Evolutionary conservation across 164 flowering plant genomes (phyloP).

Genomic region (Tetrastigma voinierianum): DNA sequence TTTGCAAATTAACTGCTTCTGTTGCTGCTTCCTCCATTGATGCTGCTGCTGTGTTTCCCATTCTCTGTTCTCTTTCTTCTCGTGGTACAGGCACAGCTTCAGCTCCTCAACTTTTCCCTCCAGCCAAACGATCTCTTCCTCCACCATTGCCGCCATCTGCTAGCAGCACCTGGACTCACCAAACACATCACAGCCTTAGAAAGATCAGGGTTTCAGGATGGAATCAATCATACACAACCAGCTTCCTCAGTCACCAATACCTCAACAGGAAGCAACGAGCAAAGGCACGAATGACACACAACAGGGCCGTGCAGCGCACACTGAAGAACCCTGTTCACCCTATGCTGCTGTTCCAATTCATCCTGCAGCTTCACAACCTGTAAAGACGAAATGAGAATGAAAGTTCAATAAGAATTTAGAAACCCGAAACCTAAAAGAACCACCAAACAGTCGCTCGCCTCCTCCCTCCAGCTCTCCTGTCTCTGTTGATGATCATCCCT

Average conservation of each 20-base stretch:
- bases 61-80: conserved; percentile 38
- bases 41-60: conserved; percentile 23
- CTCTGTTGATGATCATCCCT: conserved; percentile 42
- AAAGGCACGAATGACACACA: conserved; percentile 31
- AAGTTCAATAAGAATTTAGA: neutral
- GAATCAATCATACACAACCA: too few species aligned
- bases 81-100: conserved; percentile 39
- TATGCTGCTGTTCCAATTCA: conserved; percentile 53
- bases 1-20: conserved; percentile 10
- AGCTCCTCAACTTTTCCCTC: conserved; percentile 57
- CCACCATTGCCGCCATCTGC: conserved; percentile 61
- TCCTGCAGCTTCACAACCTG: conserved; percentile 62
- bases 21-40: conserved; percentile 15
- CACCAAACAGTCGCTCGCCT: conserved; percentile 37
- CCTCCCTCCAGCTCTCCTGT: conserved; percentile 51
- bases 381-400: neutral
- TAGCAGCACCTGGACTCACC: conserved; percentile 60
- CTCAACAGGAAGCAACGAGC: conserved; percentile 53
- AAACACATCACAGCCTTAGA: neutral
- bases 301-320: conserved; percentile 54
- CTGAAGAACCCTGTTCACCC: conserved; percentile 42
- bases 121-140: conserved; percentile 64
- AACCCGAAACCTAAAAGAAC: neutral
- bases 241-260: conserved; percentile 23
- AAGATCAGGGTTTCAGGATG: neutral